Base-by-base conservation (phyloP, 805 yeast genomes). In the Priceomyces carsonii region DNA sequence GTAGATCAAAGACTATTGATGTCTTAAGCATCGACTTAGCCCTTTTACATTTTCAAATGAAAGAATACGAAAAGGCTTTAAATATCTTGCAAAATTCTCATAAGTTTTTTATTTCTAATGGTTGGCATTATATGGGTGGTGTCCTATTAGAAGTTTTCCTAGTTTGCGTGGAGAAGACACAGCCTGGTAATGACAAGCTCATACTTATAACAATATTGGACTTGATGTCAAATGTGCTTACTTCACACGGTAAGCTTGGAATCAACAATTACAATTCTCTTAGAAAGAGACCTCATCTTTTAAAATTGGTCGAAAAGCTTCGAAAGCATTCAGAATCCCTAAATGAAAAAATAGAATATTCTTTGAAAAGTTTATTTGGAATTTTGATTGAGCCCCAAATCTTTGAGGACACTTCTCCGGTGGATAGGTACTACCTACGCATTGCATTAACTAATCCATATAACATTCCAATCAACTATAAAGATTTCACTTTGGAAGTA, bases 11-110 rank as follows among this genome's bases (percentile, higher is more conserved):
- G 43, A 72, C 87, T 0, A 80, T 85, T 5, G 90, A 85, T 48
- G 67, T 82, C 4, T 65, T 93, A 10, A 80, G 90, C 1, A 77
- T 86, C 5, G 96, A 91, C 44, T 70, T 88, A 35, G 96, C 95
- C 0, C 53, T 84, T 8, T 58, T 88, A 12, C 80, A 82, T 40
- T 81, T 76, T 52, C 78, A 76, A 44, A 62, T 67, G 19, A 61
- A 72, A 3, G 70, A 84, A 21, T 82, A 77, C 46, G 69, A 71
- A 23, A 72, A 74, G 28, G 82, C 96, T 1, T 73, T 79, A 10
- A 63, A 73, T 4, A 77, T 85, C 3, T 63, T 91, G 8, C 77
- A 78, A 24, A 77, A 80, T 6, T 80, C 93, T 2, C 86, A 85
- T 30, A 78, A 75, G 24, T 78, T 78, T 36, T 89, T 85, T 50